Evolutionary conservation across 441 rosid species (phyloP).

Genomic region (Kokia cookei): DNA sequence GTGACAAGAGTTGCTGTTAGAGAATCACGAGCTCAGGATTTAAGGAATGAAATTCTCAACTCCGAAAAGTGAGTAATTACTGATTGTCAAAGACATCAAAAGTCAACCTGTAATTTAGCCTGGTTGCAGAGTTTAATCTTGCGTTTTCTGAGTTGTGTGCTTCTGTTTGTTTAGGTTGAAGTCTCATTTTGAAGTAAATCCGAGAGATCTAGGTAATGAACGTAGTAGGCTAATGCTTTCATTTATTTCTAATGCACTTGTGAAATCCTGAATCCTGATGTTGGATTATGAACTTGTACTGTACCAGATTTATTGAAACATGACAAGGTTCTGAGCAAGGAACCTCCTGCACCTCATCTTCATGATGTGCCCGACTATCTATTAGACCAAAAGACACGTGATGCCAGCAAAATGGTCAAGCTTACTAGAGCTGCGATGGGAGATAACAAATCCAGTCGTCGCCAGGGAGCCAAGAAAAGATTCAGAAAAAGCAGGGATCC

Average conservation of each 20-base stretch:
- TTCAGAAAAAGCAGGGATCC: constrained; percentile 59
- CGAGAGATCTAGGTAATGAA: constrained; percentile 59
- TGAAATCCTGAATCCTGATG: neutral
- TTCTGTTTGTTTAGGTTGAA: constrained; percentile 49
- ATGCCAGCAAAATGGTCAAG: constrained; percentile 85
- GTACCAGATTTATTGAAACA: constrained; percentile 75
- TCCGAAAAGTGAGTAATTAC: constrained; percentile 71
- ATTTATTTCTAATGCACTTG: neutral
- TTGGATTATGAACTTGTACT: neutral
- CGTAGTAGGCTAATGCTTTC: neutral
- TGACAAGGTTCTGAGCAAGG: constrained; percentile 76
- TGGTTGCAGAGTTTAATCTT: neutral
- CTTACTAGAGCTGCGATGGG: constrained; percentile 91
- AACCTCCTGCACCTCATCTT: constrained; percentile 59
- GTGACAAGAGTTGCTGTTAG: constrained; percentile 77
- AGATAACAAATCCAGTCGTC: constrained; percentile 26
- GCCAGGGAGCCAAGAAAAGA: constrained; percentile 40
- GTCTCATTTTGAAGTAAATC: constrained; percentile 88
- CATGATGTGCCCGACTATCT: constrained; percentile 76
- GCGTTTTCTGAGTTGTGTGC: neutral
- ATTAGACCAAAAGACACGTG: constrained; percentile 63
- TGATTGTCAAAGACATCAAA: neutral
- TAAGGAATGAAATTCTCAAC: constrained; percentile 86
- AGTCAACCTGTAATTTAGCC: neutral
- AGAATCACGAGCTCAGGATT: constrained; percentile 92